Evolutionary conservation across 169 alveolate species (phyloP).

Genomic region (Plasmodium adleri): DNA sequence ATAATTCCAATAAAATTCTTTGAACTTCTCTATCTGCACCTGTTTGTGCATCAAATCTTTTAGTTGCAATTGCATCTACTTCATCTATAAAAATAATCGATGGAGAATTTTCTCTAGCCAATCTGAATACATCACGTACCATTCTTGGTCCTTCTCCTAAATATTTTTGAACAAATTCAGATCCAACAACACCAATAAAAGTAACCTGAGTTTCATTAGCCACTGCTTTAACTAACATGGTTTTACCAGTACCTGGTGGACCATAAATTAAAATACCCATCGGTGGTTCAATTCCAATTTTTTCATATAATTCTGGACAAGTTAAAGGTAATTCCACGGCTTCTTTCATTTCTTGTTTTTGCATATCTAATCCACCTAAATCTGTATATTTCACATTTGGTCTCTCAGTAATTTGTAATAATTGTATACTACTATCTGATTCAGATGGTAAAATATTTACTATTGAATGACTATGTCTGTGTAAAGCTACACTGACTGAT

Average conservation of each 20-base stretch:
- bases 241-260: constrained; percentile 99
- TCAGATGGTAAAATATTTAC: constrained; percentile 99
- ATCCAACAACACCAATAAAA: constrained; percentile 98
- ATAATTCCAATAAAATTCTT: constrained; percentile 96
- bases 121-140: constrained; percentile 99
- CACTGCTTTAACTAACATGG: constrained; percentile 99
- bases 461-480: constrained; percentile 98
- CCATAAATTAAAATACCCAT: constrained; percentile 99
- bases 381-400: constrained; percentile 99
- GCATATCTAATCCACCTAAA: constrained; percentile 98
- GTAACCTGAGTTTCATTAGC: constrained; percentile 98
- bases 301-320: constrained; percentile 98
- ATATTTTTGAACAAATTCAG: constrained; percentile 99
- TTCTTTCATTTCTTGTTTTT: constrained; percentile 98
- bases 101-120: constrained; percentile 98
- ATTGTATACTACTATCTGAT: constrained; percentile 98
- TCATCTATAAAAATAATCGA: constrained; percentile 98
- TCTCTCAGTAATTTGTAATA: constrained; percentile 97
- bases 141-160: constrained; percentile 99
- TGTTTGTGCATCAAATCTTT: constrained; percentile 96
- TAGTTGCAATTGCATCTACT: constrained; percentile 98
- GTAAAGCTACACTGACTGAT: constrained; percentile 98
- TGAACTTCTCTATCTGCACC: constrained; percentile 99
- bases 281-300: constrained; percentile 99
- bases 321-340: constrained; percentile 99